Percentiles rank a stretch among this genome's conserved stretches.
phyloP scores from a whole-genome alignment of 495 filamentous ascomycete genomes.

The Venustampulla echinocandica region DNA sequence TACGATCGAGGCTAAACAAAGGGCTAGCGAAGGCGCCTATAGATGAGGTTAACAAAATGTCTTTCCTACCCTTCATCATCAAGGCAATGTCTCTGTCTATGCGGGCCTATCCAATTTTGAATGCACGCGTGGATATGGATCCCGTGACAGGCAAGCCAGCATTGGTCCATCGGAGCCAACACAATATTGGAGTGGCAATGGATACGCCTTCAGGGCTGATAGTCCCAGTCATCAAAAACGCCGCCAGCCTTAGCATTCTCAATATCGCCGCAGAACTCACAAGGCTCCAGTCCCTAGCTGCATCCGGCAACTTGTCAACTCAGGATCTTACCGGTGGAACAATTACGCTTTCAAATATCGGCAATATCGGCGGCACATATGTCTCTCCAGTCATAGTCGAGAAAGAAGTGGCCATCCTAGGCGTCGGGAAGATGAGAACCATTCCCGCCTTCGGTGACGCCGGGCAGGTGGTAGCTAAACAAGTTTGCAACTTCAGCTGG shows the following conservation, averaged over 20 bases:
- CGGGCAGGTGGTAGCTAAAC: conserved; percentile 48
- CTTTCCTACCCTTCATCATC: conserved; percentile 87
- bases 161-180: conserved; percentile 66
- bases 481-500: conserved; percentile 85
- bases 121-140: conserved; percentile 65
- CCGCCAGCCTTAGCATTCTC: conserved; percentile 61
- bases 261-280: conserved; percentile 68
- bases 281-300: conserved; percentile 63
- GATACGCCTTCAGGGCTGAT: conserved; percentile 85
- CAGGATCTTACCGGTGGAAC: conserved; percentile 79
- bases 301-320: conserved; percentile 61
- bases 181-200: conserved; percentile 96
- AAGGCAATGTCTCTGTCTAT: conserved; percentile 88
- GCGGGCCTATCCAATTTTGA: conserved; percentile 73
- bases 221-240: conserved; percentile 91
- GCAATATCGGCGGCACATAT: conserved; percentile 91
- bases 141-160: conserved; percentile 45
- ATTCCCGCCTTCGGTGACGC: conserved; percentile 57
- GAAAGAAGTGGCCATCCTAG: conserved; percentile 85
- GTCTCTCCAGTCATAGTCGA: conserved; percentile 84
- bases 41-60: conserved; percentile 50
- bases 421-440: conserved; percentile 68
- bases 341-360: conserved; percentile 94
- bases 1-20: conserved; percentile 63
- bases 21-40: conserved; percentile 28